Evolutionary conservation across 2,329 filamentous ascomycete species (phyloP).

Genomic region (Fusarium buharicum): DNA sequence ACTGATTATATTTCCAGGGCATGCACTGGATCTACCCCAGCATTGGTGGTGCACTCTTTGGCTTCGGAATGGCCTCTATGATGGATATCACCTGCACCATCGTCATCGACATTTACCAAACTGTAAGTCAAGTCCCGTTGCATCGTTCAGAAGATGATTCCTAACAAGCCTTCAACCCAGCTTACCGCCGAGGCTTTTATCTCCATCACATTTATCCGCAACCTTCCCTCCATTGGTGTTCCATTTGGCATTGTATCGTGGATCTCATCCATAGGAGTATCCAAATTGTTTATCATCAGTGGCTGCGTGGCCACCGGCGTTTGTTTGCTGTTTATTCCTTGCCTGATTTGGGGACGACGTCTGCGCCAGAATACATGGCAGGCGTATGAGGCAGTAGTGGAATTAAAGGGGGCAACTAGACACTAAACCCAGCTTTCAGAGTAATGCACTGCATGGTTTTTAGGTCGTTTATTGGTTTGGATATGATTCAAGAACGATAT

Average conservation of each 20-base stretch:
- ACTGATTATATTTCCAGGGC: constrained; percentile 42
- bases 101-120: constrained; percentile 50
- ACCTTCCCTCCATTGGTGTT: constrained; percentile 44
- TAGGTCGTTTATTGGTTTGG: no score
- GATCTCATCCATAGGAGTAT: constrained; percentile 46
- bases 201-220: constrained; percentile 48
- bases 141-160: accelerated
- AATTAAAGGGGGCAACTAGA: neutral
- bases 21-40: constrained; percentile 56
- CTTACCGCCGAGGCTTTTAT: constrained; percentile 46
- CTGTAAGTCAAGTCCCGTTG: neutral
- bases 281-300: constrained; percentile 44
- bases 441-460: no score
- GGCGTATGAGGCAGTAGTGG: neutral
- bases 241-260: constrained; percentile 47
- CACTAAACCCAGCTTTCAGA: neutral
- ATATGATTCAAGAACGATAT: no score
- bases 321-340: constrained; percentile 40
- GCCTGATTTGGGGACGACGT: constrained; percentile 44
- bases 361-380: constrained; percentile 26
- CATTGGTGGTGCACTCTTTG: constrained; percentile 51
- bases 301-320: constrained; percentile 41
- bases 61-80: constrained; percentile 53
- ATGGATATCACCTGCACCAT: constrained; percentile 50
- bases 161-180: neutral